Evolutionary conservation across 2,329 filamentous ascomycete genomes (phyloP).

Genomic region (Akanthomyces muscarius): DNA sequence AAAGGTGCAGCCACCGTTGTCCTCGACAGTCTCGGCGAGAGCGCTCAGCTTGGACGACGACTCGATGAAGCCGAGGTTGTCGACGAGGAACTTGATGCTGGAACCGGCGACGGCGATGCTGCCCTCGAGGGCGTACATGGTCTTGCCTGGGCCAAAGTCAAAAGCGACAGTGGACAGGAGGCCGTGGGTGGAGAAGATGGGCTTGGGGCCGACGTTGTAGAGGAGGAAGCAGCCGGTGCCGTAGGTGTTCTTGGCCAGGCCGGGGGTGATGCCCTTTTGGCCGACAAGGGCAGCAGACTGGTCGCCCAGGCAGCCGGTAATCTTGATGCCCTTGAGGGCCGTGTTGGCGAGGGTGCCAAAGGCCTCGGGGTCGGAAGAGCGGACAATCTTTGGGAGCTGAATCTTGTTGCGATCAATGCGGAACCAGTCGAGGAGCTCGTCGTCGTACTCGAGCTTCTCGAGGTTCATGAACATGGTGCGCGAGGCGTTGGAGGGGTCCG

Average conservation of each 20-base stretch:
- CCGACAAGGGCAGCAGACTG: conserved; percentile 79
- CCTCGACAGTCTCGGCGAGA: conserved; percentile 47
- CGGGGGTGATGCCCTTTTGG: conserved; percentile 71
- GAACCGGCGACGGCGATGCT: conserved; percentile 74
- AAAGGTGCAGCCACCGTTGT: conserved; percentile 73
- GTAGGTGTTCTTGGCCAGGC: conserved; percentile 80
- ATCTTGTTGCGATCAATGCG: conserved; percentile 65
- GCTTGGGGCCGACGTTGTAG: conserved; percentile 76
- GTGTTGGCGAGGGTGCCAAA: conserved; percentile 64
- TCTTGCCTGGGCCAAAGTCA: conserved; percentile 63
- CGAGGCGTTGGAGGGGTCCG: conserved; percentile 78
- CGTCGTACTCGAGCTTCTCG: conserved; percentile 69
- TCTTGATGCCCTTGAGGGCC: conserved; percentile 60
- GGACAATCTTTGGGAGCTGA: conserved; percentile 70
- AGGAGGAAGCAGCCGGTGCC: conserved; percentile 82
- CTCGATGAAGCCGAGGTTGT: conserved; percentile 55
- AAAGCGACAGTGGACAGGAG: conserved; percentile 75
- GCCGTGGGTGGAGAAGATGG: conserved; percentile 73
- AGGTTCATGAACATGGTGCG: conserved; percentile 87
- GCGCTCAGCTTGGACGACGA: conserved; percentile 42
- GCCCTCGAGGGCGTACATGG: conserved; percentile 72
- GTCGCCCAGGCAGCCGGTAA: conserved; percentile 75
- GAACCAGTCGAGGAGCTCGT: conserved; percentile 71
- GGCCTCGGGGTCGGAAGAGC: conserved; percentile 63
- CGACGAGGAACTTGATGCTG: conserved; percentile 64